A percentile compares a stretch with the other conserved stretches of the same genome.
These are phyloP conservation scores for Cajanus cajan DNA, from an alignment of 306 rosid species.

Conservation along the genomic window DNA sequence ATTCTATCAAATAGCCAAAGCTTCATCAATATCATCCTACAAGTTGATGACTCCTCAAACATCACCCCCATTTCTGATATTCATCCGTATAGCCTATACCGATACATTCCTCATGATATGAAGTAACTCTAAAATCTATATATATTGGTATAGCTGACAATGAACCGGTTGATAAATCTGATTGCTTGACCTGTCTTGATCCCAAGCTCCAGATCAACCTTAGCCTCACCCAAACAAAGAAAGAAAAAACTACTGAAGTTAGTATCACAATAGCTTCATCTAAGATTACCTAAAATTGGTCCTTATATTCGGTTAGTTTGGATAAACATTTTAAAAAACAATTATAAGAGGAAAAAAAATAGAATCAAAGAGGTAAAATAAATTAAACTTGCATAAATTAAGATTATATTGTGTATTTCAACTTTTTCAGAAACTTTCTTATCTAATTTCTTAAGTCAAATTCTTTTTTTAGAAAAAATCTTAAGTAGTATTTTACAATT, in stretches of 20 bases:
- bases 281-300: not conserved
- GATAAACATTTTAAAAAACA: not conserved
- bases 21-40: not conserved
- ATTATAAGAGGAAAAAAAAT: not conserved
- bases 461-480: not conserved
- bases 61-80: not conserved
- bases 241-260: not conserved
- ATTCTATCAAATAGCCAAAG: not conserved
- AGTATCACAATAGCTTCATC: not conserved
- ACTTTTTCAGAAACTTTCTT: not conserved
- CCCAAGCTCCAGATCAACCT: not conserved
- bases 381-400: not conserved
- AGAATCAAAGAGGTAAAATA: not conserved
- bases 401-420: not conserved
- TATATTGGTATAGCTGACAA: not conserved
- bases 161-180: not conserved
- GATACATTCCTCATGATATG: too few relatives aligned
- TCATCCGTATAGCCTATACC: not conserved
- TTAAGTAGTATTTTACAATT: not conserved
- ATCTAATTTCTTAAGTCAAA: not conserved
- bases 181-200: not conserved
- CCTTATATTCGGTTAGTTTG: not conserved
- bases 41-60: too few relatives aligned
- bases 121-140: not conserved
- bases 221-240: not conserved